Evolutionary conservation across 768 basidiomycete species (phyloP).

Genomic region (Leccinum imitatum): DNA sequence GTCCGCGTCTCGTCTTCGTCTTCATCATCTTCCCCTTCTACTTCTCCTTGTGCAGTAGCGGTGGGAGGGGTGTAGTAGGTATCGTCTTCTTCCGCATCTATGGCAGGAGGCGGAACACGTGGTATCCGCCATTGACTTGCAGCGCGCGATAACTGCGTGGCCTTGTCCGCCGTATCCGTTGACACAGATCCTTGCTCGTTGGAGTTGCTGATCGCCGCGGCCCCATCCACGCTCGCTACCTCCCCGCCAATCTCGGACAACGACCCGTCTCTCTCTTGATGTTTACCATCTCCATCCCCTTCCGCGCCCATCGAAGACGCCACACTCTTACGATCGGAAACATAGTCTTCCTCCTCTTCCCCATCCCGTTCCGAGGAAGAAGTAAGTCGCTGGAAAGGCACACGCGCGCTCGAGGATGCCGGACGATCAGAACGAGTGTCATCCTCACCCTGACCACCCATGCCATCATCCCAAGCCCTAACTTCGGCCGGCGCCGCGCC

Average conservation of each 20-base stretch:
- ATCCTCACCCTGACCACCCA: slow-evolving; percentile 34
- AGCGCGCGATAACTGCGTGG: slow-evolving; percentile 12
- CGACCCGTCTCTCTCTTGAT: slow-evolving; percentile 11
- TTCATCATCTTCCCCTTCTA: slow-evolving; percentile 19
- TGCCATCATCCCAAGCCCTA: slow-evolving; percentile 38
- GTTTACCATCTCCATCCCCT: slow-evolving; percentile 17
- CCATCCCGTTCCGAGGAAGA: slow-evolving; percentile 33
- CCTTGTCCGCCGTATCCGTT: neutral
- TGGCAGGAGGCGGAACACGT: slow-evolving; percentile 40
- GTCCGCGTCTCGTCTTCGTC: slow-evolving; percentile 34
- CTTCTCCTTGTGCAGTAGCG: neutral
- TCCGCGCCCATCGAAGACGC: neutral
- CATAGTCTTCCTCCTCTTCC: slow-evolving; percentile 27
- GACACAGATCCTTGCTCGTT: slow-evolving; percentile 14
- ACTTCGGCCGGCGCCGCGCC: slow-evolving; percentile 40
- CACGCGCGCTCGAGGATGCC: slow-evolving; percentile 32
- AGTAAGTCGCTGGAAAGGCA: slow-evolving; percentile 35
- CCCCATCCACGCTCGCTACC: slow-evolving; percentile 2
- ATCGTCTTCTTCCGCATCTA: slow-evolving; percentile 26
- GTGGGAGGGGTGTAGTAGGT: neutral
- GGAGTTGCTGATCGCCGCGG: neutral
- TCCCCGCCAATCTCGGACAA: slow-evolving; percentile 11
- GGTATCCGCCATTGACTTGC: slow-evolving; percentile 29
- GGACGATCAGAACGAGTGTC: slow-evolving; percentile 31
- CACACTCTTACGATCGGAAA: slow-evolving; percentile 25